A percentile compares a stretch with the other conserved stretches of the same genome.
These are phyloP conservation scores for Ophidiomyces ophidiicola DNA, from an alignment of 2,329 filamentous ascomycete genomes.

Conservation along the genomic window DNA sequence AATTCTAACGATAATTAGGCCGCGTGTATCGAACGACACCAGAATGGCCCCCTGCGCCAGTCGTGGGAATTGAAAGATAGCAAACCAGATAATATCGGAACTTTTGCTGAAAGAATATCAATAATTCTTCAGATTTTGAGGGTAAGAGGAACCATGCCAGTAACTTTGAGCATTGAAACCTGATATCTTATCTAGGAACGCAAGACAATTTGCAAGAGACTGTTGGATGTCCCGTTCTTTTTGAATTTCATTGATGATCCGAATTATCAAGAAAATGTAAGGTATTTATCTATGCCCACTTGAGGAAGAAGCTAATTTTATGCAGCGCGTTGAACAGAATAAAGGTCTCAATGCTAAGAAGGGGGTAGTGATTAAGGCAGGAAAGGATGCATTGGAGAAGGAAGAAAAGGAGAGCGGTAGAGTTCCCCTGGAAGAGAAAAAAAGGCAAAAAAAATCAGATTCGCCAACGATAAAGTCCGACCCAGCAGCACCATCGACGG, in stretches of 20 bases:
- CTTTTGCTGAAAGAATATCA: conserved; percentile 19
- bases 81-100: conserved; percentile 13
- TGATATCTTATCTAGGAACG: conserved; percentile 16
- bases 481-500: not conserved
- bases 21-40: conserved; percentile 20
- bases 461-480: not conserved
- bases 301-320: not conserved
- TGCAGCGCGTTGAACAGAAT: conserved; percentile 24
- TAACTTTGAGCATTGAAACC: conserved; percentile 16
- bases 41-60: conserved; percentile 20
- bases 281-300: not conserved
- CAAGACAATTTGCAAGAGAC: conserved; percentile 32
- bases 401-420: conserved; percentile 8
- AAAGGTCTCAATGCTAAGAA: conserved; percentile 26
- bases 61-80: conserved; percentile 18
- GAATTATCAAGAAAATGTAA: conserved; percentile 17
- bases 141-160: conserved; percentile 1
- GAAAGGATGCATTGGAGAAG: conserved; percentile 20
- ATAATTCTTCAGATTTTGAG: conserved; percentile 13
- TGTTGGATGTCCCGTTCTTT: conserved; percentile 26
- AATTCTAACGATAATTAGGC: conserved; percentile 15
- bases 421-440: not conserved
- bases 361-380: conserved; percentile 23
- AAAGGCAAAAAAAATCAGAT: not conserved
- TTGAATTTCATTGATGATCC: conserved; percentile 30